phyloP scores from a whole-genome alignment of 2,329 filamentous ascomycete species.

The Metarhizium anisopliae region DNA sequence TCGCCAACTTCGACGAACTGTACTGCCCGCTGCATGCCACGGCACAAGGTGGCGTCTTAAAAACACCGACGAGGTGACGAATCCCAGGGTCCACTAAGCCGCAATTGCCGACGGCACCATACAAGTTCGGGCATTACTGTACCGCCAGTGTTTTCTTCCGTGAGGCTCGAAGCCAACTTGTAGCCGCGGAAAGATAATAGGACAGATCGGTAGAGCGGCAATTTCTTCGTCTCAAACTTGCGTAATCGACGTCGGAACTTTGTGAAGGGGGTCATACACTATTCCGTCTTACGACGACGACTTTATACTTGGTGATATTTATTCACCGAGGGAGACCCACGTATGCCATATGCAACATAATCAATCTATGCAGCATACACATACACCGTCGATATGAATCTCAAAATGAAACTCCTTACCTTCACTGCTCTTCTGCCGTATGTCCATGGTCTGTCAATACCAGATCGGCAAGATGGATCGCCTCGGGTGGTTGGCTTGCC shows the following conservation, averaged over 20 bases:
- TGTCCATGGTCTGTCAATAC: constrained; percentile 17
- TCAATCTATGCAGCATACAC: neutral
- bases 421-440: neutral
- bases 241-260: neutral
- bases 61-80: neutral
- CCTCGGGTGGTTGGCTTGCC: constrained; percentile 38
- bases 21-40: neutral
- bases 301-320: neutral
- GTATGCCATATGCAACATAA: neutral
- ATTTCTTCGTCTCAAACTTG: neutral
- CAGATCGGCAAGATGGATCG: constrained; percentile 19
- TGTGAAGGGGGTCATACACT: neutral
- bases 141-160: neutral
- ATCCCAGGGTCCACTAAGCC: constrained; percentile 2
- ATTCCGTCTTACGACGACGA: neutral
- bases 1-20: neutral
- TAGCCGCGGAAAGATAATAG: neutral
- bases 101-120: neutral
- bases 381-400: constrained; percentile 26
- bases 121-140: neutral
- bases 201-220: neutral
- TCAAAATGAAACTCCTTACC: constrained; percentile 16
- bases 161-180: neutral
- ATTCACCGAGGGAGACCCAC: neutral
- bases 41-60: neutral